Evolutionary conservation across 2,329 filamentous ascomycete species (phyloP), one percentile per base, ranked within the genome.

Genomic region (Fusarium bactridioides): DNA sequence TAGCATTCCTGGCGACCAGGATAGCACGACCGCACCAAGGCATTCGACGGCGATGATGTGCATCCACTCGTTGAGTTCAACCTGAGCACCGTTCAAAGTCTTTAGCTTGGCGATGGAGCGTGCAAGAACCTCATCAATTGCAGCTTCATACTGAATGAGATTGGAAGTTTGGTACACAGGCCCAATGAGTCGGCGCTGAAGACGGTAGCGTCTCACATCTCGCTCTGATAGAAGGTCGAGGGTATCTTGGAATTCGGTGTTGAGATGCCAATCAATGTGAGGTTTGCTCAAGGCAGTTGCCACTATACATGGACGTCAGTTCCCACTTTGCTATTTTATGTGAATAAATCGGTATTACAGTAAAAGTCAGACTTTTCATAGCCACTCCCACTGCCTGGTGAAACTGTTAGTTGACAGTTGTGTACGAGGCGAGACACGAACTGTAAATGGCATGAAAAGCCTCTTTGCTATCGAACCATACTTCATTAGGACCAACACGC

Each of bases 11-110:
- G 86, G 86, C 1, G 86, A 87, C 86, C 86, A 88, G 0, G 85
- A 85, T 3, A 88, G 77, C 2, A 88, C 86, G 4, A 83, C 77
- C 2, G 85, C 85, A 1, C 84, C 83, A 5, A 88, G 82, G 27
- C 84, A 87, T 68, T 88, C 86, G 35, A 88, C 85, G 3, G 82
- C 83, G 23, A 87, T 79, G 62, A 88, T 87, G 76, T 88, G 86
- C 86, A 88, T 88, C 86, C 86, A 88, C 60, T 87, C 84, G 56
- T 85, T 85, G 23, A 88, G 74, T 62, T 88, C 85, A 8, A 88
- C 74, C 33, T 83, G 80, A 4, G 76, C 72, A 1, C 84, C 84
- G 1, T 80, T 50, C 3, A 86, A 74, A 0, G 65, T 62, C 8
- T 74, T 77, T 1, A 88, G 70, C 31, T 80, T 82, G 6, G 78